Evolutionary conservation across 495 filamentous ascomycete species (phyloP).

Genomic region (Aspergillus nanangensis): DNA sequence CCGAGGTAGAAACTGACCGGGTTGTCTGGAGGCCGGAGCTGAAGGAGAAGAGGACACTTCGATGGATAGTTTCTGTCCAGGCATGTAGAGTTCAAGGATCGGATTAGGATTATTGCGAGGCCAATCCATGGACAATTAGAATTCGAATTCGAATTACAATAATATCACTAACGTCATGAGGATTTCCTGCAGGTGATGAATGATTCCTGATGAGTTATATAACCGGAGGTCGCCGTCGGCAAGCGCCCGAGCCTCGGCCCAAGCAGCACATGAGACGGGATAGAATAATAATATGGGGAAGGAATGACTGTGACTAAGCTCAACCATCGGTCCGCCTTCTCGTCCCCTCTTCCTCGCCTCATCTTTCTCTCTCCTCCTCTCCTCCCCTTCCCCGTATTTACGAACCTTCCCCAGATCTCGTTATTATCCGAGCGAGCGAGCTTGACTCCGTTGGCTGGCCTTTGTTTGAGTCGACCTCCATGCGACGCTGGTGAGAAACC

Average conservation of each 20-base stretch:
- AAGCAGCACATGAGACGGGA: conserved; percentile 5
- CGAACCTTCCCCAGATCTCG: conserved; percentile 9
- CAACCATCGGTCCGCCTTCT: conserved; percentile 3
- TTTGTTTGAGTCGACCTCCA: conserved; percentile 16
- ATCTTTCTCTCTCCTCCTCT: conserved; percentile 13
- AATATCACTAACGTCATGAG: too few species aligned
- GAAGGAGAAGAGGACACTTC: too few species aligned
- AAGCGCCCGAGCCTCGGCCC: conserved; percentile 4
- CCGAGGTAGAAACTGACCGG: too few species aligned
- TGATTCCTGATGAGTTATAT: too few species aligned
- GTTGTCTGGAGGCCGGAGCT: too few species aligned
- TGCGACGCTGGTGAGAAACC: conserved; percentile 28
- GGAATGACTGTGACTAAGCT: background rate
- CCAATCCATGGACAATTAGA: too few species aligned
- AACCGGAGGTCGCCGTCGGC: too few species aligned
- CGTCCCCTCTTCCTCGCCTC: conserved; percentile 10
- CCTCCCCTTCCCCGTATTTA: conserved; percentile 11
- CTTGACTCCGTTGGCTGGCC: background rate
- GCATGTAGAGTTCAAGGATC: too few species aligned
- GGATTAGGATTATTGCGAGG: too few species aligned
- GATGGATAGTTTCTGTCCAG: too few species aligned
- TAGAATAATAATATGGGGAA: background rate
- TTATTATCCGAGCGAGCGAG: conserved; percentile 6
- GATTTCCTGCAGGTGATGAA: too few species aligned
- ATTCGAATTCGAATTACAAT: too few species aligned